Evolutionary conservation across 2,329 filamentous ascomycete species (phyloP), one percentile per base, ranked within the genome.

Genomic region (Chaetothyriales sp.): DNA sequence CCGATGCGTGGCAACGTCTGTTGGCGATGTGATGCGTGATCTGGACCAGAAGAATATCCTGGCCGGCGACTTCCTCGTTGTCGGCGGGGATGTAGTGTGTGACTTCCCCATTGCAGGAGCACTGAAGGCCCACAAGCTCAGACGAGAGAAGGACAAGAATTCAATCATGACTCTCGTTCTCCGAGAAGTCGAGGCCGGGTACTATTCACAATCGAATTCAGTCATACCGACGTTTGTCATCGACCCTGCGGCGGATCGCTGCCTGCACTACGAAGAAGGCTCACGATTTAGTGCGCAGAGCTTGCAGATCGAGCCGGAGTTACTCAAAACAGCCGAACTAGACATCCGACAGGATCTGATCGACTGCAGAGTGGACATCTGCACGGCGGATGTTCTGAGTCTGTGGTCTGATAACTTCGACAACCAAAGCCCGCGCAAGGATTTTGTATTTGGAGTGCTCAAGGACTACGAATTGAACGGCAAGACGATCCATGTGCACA

Each of bases 371-470:
- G 92, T 98, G 63, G 92, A 98, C 65, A 97, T 98, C 58, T 97
- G 90, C 69, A 97, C 92, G 1, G 89, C 90, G 0, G 92, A 97
- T 64, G 89, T 95, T 7, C 77, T 97, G 44, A 89, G 89, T 6
- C 72, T 97, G 52, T 98, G 92, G 87, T 92, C 89, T 7, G 92
- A 98, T 69, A 95, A 89, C 64, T 98, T 97, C 62, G 90, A 98
- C 67, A 97, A 95, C 67, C 89, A 95, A 66, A 77, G 89, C 6
- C 88, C 90, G 1, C 80, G 89, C 51, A 84, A 83, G 62, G 88
- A 94, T 62, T 95, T 95, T 62, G 70, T 98, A 37, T 86, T 89
- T 65, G 89, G 89, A 54, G 89, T 97, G 1, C 72, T 98, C 50
- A 95, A 95, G 70, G 92, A 98, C 66, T 95, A 88, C 72, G 92